Evolutionary conservation across 129 eudicot genomes (phyloP).

Genomic region (Flaveria robusta): DNA sequence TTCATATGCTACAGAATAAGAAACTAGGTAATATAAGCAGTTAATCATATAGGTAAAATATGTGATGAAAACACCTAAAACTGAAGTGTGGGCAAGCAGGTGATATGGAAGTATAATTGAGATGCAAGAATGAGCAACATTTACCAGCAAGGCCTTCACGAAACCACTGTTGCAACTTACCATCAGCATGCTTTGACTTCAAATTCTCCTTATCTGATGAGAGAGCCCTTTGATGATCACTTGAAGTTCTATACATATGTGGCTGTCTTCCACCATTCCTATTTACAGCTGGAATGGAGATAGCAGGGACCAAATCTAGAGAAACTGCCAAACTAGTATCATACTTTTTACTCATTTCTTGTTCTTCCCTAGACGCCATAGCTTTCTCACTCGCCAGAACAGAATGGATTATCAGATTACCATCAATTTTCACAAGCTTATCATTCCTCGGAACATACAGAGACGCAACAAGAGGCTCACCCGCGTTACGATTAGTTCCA

Average conservation of each 20-base stretch:
- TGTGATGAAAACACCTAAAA: conserved; percentile 13
- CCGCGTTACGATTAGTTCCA: conserved; percentile 50
- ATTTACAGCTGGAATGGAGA: conserved; percentile 48
- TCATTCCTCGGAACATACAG: conserved; percentile 96
- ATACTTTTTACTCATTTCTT: conserved; percentile 32
- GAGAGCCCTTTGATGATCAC: conserved; percentile 60
- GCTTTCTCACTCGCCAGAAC: conserved; percentile 95
- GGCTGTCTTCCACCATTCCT: conserved; percentile 56
- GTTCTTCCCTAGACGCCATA: conserved; percentile 51
- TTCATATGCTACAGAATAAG: neutral
- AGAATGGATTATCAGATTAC: conserved; percentile 91
- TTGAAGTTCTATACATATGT: conserved; percentile 45
- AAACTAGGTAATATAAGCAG: conserved; percentile 9
- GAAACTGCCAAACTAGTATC: conserved; percentile 66
- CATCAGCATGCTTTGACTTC: conserved; percentile 62
- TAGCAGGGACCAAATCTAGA: conserved; percentile 50
- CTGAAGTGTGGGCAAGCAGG: neutral
- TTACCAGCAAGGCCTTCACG: conserved; percentile 96
- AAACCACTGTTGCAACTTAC: conserved; percentile 89
- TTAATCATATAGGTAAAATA: conserved; percentile 1
- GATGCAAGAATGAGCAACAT: conserved; percentile 21
- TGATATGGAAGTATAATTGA: neutral
- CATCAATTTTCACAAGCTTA: conserved; percentile 92
- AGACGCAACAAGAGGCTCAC: conserved; percentile 76
- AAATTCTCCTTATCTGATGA: conserved; percentile 54